phyloP scores from a whole-genome alignment of 768 basidiomycete species.

The Cyclocybe cylindracea region DNA sequence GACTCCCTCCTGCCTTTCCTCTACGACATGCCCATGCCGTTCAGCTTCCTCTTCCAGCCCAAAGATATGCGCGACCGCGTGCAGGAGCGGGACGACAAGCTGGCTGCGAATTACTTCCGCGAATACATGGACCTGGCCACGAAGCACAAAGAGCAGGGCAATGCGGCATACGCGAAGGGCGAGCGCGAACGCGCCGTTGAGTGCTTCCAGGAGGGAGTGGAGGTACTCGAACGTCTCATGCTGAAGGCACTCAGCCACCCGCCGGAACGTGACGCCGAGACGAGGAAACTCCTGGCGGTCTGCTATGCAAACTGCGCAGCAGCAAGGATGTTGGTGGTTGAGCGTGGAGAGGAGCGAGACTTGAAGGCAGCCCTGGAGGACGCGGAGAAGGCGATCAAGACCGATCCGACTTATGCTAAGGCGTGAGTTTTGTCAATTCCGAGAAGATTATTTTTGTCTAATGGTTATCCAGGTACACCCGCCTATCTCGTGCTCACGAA shows the following conservation, averaged over 20 bases:
- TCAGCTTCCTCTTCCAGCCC: constrained; percentile 2
- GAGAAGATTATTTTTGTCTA: neutral
- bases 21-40: neutral
- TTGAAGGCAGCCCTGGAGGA: constrained; percentile 1
- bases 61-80: neutral
- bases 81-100: neutral
- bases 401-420: constrained; percentile 7
- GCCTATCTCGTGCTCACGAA: constrained; percentile 8
- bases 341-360: neutral
- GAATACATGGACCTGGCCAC: constrained; percentile 7
- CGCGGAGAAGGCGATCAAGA: constrained; percentile 4
- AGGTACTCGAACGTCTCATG: constrained; percentile 2
- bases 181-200: constrained; percentile 2
- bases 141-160: constrained; percentile 8
- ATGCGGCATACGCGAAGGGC: constrained; percentile 5
- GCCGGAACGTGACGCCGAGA: constrained; percentile 3
- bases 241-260: neutral
- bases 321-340: constrained; percentile 5
- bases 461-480: constrained; percentile 1
- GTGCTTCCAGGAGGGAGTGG: constrained; percentile 4
- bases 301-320: constrained; percentile 6
- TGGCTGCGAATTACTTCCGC: neutral
- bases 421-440: neutral
- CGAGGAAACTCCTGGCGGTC: constrained; percentile 3
- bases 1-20: constrained; percentile 1